These are phyloP conservation scores for Mycena galericulata DNA, from an alignment of 768 basidiomycete genomes.

Conservation along the genomic window DNA sequence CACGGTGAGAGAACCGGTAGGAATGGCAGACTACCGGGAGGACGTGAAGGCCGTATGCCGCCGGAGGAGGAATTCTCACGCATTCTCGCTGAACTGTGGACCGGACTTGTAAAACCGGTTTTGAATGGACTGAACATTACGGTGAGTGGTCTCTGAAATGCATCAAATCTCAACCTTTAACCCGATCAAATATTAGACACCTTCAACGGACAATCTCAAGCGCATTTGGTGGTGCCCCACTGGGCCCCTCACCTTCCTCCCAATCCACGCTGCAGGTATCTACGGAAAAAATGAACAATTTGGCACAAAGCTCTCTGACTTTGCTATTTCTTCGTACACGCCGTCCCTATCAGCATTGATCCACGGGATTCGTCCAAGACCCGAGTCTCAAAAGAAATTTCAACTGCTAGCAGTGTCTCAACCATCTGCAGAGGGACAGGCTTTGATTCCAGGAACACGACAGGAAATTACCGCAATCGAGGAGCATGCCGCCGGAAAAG, in stretches of 20 bases:
- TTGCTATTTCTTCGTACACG: slow-evolving; percentile 43
- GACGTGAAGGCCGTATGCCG: background rate
- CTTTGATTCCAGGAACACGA: too few relatives aligned
- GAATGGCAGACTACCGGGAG: background rate
- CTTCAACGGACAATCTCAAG: background rate
- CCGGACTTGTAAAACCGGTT: background rate
- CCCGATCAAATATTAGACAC: slow-evolving; percentile 4
- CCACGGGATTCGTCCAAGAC: background rate
- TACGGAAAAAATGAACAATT: slow-evolving; percentile 21
- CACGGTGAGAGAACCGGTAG: background rate
- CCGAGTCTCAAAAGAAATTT: background rate
- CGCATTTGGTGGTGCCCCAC: slow-evolving; percentile 43
- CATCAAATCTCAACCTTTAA: slow-evolving; percentile 38
- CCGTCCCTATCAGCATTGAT: slow-evolving; percentile 41
- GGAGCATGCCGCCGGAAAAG: too few relatives aligned
- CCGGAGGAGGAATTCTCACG: background rate
- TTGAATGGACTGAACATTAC: background rate
- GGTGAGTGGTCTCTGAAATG: slow-evolving; percentile 13
- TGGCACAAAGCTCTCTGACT: slow-evolving; percentile 32
- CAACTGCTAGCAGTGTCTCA: slow-evolving; percentile 29
- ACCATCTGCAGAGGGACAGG: slow-evolving; percentile 28
- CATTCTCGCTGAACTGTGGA: background rate
- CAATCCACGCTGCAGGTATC: slow-evolving; percentile 48
- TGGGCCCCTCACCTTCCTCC: slow-evolving; percentile 42
- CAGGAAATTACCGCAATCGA: too few relatives aligned